Base-by-base conservation (phyloP, 805 yeast species). In the Lachancea waltii region DNA sequence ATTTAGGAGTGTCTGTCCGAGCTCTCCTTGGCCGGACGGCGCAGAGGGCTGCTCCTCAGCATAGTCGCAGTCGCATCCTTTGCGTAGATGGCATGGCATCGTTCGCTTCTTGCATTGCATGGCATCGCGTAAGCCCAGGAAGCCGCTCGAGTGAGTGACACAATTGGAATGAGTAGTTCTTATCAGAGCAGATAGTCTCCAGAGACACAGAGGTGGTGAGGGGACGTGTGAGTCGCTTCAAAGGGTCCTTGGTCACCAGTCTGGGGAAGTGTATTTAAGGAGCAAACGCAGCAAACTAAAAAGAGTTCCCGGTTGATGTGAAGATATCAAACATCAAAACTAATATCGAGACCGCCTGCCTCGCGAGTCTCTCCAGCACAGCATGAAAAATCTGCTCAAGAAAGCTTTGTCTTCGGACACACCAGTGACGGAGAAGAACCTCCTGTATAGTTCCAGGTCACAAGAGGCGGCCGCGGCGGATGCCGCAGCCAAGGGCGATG, bases 361-460 rank as follows among this genome's bases (percentile, higher is more conserved):
- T 23, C 26, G 26, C 13, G 13, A 11, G 10, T 10, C 14, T n/a
- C 30, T 14, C 8, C 20, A 13, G 18, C 19, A 13, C 26, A 17
- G 24, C 18, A 34, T 34, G 37, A 34, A 34, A 22, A 34, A 34
- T 31, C 21, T 8, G 9, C 13, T 41, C 20, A 41, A 33, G 19
- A 6, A 23, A 10, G 20, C 34, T n/a, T 23, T 41, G 28, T 33
- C 41, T 7, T 23, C 24, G 22, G 44, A 41, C 32, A 29, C 41
- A 1, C 44, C 44, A 6, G 41, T 41, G 18, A 41, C 44, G 4
- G 41, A 41, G n/a, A 41, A 41, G 27, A 35, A 19, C 19, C 35
- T 36, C 6, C 25, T 30, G 13, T 32, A 41, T 15, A 16, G 33
- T 8, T 13, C 23, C n/a, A 18, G 11, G 17, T 24, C 35, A 4